These are phyloP conservation scores for Aspergillus sp. DNA, from an alignment of 2,329 filamentous ascomycete species.

Conservation along the genomic window DNA sequence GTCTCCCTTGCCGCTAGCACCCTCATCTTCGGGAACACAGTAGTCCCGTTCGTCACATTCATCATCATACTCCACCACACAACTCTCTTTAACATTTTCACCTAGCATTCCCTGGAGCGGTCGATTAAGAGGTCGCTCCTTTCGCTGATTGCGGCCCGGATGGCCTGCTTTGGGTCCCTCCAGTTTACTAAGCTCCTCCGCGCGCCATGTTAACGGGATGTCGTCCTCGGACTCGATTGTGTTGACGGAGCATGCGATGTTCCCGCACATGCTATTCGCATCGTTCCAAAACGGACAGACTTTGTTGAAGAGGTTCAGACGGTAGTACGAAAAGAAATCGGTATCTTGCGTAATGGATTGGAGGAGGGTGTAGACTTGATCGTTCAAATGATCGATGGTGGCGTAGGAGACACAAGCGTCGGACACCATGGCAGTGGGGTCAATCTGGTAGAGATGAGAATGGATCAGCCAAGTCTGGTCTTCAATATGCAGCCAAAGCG, in stretches of 20 bases:
- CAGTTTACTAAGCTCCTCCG: constrained; percentile 86
- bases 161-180: constrained; percentile 90
- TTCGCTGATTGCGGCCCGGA: constrained; percentile 72
- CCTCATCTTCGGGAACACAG: constrained; percentile 93
- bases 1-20: constrained; percentile 81
- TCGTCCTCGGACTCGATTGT: constrained; percentile 95
- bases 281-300: constrained; percentile 96
- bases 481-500: neutral
- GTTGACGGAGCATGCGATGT: constrained; percentile 93
- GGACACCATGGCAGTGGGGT: constrained; percentile 82
- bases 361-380: constrained; percentile 71
- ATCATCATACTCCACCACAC: constrained; percentile 95
- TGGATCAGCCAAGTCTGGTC: constrained; percentile 10
- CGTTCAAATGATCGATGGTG: constrained; percentile 82
- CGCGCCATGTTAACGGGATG: constrained; percentile 86
- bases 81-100: constrained; percentile 87
- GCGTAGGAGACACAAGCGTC: constrained; percentile 94
- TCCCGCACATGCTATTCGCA: constrained; percentile 90
- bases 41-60: constrained; percentile 97
- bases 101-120: constrained; percentile 83
- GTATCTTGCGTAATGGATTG: constrained; percentile 80
- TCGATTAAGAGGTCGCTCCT: constrained; percentile 65
- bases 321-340: constrained; percentile 98
- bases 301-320: constrained; percentile 91
- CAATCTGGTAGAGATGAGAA: constrained; percentile 61